Base-by-base conservation (phyloP, 768 basidiomycete genomes). In the Kwoniella shandongensis region DNA sequence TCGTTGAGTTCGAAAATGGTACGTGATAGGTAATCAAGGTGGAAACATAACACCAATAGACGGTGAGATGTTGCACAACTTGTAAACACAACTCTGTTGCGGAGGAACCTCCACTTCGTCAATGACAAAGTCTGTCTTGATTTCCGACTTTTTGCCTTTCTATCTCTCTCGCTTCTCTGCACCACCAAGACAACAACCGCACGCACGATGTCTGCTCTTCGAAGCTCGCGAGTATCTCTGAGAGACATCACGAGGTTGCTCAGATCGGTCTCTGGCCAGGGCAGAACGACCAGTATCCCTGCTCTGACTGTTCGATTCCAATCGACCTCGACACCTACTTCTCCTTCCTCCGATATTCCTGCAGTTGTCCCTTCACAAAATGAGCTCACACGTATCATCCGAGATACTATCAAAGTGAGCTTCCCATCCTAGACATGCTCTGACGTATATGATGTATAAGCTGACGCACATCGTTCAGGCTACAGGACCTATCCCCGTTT, bases 401-500 rank as follows among this genome's bases (percentile, higher is more conserved):
- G 83, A 17, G 85, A 88, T 67, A 84, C 83, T 13, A 85, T 91
- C 78, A 88, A 85, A 80, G 89, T 86, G 62, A 27, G 74, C 67
- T 29, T 6, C 20, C 26, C 15, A 27, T 26, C 23, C 4, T 38
- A n/a, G 17, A 41, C n/a, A n/a, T 42, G 23, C 13, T 32, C 8
- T 13, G 23, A 48, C 22, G 23, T 54, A 25, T 35, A 30, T 4
- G n/a, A 4, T 7, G 23, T 29, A 41, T 15, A 3, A 25, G n/a
- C 25, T 36, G 58, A 25, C 54, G 18, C 5, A 15, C 2, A 8
- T 18, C 25, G 22, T 46, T 38, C 51, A 96, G 92, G 83, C 87
- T 1, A 88, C 88, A 25, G 96, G 96, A 0, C 93, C 96, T 0
- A 80, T 98, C 47, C 84, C 92, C 0, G 84, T 92, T 65, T 81